A percentile compares a stretch with the other conserved stretches of the same genome.
phyloP scores from a whole-genome alignment of 495 filamentous ascomycete genomes.

The Penicillium egyptiacum region DNA sequence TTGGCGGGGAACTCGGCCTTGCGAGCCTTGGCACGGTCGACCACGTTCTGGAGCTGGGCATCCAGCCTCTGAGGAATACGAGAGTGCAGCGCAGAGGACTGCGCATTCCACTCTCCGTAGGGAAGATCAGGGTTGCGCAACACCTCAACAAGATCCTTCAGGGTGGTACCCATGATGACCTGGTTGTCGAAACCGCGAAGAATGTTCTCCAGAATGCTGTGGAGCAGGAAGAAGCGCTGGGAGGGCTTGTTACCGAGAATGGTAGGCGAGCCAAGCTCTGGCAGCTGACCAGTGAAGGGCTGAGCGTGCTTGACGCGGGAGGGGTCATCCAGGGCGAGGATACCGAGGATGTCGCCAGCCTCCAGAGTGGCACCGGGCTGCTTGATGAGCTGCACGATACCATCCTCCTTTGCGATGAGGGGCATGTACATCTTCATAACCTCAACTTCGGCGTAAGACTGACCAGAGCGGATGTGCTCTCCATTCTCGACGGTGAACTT shows the following conservation, averaged over 20 bases:
- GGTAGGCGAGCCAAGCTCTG: conserved; percentile 80
- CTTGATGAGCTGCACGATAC: conserved; percentile 97
- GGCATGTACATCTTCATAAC: conserved; percentile 99
- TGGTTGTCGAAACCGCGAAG: conserved; percentile 95
- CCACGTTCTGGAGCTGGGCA: conserved; percentile 71
- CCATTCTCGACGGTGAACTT: conserved; percentile 98
- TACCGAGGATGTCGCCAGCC: conserved; percentile 97
- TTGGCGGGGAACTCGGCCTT: conserved; percentile 91
- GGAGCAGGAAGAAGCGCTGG: conserved; percentile 76
- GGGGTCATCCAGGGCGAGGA: conserved; percentile 93
- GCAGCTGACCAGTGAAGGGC: conserved; percentile 91
- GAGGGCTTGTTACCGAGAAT: conserved; percentile 89
- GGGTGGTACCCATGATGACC: conserved; percentile 84
- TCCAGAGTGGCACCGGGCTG: conserved; percentile 97
- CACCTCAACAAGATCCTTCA: conserved; percentile 88
- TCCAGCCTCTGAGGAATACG: conserved; percentile 96
- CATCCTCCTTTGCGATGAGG: conserved; percentile 92
- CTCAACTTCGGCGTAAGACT: conserved; percentile 95
- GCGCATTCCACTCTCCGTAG: conserved; percentile 94
- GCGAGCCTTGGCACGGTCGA: conserved; percentile 75
- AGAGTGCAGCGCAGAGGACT: conserved; percentile 90
- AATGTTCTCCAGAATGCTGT: conserved; percentile 82
- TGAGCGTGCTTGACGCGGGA: conserved; percentile 95
- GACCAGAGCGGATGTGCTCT: conserved; percentile 88
- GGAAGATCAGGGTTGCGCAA: conserved; percentile 87